These are phyloP conservation scores for Lophium mytilinum DNA, from an alignment of 495 filamentous ascomycete genomes.

Conservation along the genomic window DNA sequence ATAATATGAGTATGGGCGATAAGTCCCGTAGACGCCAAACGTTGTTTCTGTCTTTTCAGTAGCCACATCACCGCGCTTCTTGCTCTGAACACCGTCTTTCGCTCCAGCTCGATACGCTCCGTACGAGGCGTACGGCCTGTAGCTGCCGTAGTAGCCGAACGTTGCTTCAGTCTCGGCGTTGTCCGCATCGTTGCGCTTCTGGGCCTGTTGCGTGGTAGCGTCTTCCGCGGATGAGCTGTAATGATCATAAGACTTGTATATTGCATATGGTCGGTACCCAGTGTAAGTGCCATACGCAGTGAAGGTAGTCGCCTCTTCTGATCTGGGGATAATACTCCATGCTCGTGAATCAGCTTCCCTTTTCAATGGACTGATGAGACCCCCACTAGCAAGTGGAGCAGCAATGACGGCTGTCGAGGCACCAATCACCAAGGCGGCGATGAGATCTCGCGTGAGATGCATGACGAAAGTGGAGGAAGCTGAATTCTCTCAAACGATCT, in stretches of 20 bases:
- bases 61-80: background rate
- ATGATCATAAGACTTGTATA: background rate
- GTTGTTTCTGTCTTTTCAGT: too few relatives aligned
- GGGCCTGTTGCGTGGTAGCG: background rate
- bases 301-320: too few relatives aligned
- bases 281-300: too few relatives aligned
- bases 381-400: background rate
- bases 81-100: background rate
- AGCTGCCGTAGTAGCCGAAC: background rate
- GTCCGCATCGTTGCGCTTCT: constrained; percentile 21
- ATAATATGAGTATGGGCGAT: too few relatives aligned
- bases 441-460: background rate
- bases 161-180: constrained; percentile 11
- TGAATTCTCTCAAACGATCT: too few relatives aligned
- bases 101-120: background rate
- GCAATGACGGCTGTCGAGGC: background rate
- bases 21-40: too few relatives aligned
- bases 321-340: too few relatives aligned
- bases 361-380: too few relatives aligned
- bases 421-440: background rate
- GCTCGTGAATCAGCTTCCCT: too few relatives aligned
- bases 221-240: background rate
- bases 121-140: background rate
- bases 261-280: background rate
- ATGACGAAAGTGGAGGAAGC: background rate